These are phyloP conservation scores for Solanum rostratum DNA, from an alignment of 257 asterid species.

Conservation along the genomic window DNA sequence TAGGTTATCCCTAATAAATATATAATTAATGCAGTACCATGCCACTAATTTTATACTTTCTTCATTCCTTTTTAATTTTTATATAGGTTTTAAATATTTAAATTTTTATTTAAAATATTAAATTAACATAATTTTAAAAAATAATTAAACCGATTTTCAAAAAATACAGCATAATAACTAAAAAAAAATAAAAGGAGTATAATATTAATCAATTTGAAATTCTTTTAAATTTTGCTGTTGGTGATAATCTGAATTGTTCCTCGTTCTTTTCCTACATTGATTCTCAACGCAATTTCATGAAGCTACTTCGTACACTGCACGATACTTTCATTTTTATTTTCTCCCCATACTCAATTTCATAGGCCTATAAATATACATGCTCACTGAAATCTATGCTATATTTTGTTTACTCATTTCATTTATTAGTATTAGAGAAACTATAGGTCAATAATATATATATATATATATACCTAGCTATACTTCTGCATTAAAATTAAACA, in stretches of 20 bases:
- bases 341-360: constrained; percentile 13
- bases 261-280: constrained; percentile 35
- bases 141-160: too few relatives aligned
- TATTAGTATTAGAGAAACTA: background rate
- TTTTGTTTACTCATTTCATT: constrained; percentile 1
- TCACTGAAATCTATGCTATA: constrained; percentile 39
- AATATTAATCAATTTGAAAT: background rate
- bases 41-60: background rate
- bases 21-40: background rate
- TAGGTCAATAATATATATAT: background rate
- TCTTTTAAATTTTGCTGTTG: background rate
- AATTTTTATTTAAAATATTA: too few relatives aligned
- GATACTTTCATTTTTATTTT: constrained; percentile 19
- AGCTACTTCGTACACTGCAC: constrained; percentile 48
- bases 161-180: too few relatives aligned
- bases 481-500: background rate
- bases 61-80: too few relatives aligned
- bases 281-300: constrained; percentile 51
- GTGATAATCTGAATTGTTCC: background rate
- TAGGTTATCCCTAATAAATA: background rate
- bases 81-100: too few relatives aligned
- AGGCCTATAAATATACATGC: background rate
- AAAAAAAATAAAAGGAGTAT: too few relatives aligned
- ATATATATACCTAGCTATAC: background rate
- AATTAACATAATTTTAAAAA: too few relatives aligned